phyloP scores from a whole-genome alignment of 2,329 filamentous ascomycete genomes.

The Apiospora rasikravindrae region DNA sequence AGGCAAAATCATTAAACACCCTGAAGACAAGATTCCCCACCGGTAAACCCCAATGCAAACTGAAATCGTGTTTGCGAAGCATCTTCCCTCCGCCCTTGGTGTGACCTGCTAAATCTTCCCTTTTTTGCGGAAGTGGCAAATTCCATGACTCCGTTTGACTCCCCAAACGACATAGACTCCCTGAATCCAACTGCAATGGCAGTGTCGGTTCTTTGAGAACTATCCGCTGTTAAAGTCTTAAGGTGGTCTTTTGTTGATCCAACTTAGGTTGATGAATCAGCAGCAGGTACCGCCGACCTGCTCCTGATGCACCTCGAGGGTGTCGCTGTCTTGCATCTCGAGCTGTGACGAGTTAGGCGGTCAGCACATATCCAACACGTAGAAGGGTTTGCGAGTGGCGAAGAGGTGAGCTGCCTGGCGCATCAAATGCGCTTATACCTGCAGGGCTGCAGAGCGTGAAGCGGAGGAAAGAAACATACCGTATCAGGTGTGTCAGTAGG shows the following conservation, averaged over 20 bases:
- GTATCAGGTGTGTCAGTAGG: slow-evolving; percentile 88
- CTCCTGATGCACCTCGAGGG: slow-evolving; percentile 96
- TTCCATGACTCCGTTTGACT: slow-evolving; percentile 6
- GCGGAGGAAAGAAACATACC: slow-evolving; percentile 61
- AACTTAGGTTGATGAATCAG: background rate
- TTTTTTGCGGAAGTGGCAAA: slow-evolving; percentile 1
- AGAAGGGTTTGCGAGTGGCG: background rate
- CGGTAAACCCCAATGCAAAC: background rate
- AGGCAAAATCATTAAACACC: slow-evolving; percentile 15
- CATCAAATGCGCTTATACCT: background rate
- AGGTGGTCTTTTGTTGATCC: background rate
- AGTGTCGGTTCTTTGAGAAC: background rate
- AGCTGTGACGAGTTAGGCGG: slow-evolving; percentile 61
- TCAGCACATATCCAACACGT: background rate
- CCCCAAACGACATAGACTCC: slow-evolving; percentile 3
- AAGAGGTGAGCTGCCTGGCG: background rate
- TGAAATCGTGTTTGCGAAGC: background rate
- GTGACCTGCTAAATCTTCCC: background rate
- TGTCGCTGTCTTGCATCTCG: slow-evolving; percentile 96
- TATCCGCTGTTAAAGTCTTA: background rate
- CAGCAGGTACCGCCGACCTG: slow-evolving; percentile 79
- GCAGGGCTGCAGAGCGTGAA: background rate
- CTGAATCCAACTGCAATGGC: slow-evolving; percentile 2
- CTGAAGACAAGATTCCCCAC: background rate
- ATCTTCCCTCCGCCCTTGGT: background rate